A percentile compares a stretch with the other conserved stretches of the same genome.
These are phyloP conservation scores for Atractiella rhizophila DNA, from an alignment of 768 basidiomycete species.

Conservation along the genomic window DNA sequence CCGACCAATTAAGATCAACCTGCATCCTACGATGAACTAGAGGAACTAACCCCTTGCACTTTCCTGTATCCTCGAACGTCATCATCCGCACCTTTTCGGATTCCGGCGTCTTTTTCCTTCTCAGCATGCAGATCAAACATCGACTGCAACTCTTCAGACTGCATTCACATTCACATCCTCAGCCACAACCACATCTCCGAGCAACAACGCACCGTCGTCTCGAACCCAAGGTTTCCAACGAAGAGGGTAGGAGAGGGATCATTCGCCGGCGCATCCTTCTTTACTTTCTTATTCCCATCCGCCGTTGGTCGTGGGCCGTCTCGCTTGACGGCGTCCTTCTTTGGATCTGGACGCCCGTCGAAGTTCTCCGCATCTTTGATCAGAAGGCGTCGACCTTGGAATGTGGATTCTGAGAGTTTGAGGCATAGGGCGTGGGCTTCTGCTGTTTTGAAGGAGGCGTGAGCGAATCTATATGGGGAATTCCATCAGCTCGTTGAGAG, in stretches of 20 bases:
- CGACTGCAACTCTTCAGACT: not conserved
- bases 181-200: conserved; percentile 2
- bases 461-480: conserved; percentile 46
- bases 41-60: conserved; percentile 65
- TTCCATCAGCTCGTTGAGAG: not conserved
- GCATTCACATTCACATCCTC: not conserved
- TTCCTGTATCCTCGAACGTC: conserved; percentile 82
- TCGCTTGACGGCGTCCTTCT: not conserved
- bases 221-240: conserved; percentile 77
- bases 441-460: conserved; percentile 66
- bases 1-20: not conserved
- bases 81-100: conserved; percentile 63
- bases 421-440: conserved; percentile 55
- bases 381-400: conserved; percentile 63
- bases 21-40: not conserved
- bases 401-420: conserved; percentile 46
- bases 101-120: conserved; percentile 15
- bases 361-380: conserved; percentile 61
- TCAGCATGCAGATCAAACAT: conserved; percentile 4
- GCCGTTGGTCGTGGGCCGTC: not conserved
- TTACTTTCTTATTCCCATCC: conserved; percentile 20
- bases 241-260: conserved; percentile 64
- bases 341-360: conserved; percentile 11
- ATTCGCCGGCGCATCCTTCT: conserved; percentile 49
- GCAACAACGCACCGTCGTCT: conserved; percentile 32